Evolutionary conservation across 2,329 filamentous ascomycete species (phyloP).

Genomic region (Amesomyces nigricolor): DNA sequence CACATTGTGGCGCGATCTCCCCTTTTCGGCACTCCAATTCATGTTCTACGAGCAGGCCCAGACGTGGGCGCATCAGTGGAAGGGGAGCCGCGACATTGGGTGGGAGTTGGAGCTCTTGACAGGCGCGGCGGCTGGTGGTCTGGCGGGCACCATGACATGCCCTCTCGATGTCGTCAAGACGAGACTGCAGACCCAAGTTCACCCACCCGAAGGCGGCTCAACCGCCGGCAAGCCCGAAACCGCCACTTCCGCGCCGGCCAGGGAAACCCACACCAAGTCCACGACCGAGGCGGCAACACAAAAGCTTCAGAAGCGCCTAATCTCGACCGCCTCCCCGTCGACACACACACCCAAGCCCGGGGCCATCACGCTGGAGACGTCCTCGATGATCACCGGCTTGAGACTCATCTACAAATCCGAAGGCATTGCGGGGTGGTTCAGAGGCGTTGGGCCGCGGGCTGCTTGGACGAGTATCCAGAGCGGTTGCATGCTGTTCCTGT

Average conservation of each 20-base stretch:
- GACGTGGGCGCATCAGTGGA: slow-evolving; percentile 70
- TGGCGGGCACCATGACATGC: slow-evolving; percentile 91
- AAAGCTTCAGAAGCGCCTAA: slow-evolving; percentile 59
- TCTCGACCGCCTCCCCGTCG: slow-evolving; percentile 85
- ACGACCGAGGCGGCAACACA: slow-evolving; percentile 29
- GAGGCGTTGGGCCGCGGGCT: slow-evolving; percentile 84
- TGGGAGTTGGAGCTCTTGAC: slow-evolving; percentile 80
- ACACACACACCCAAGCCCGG: slow-evolving; percentile 76
- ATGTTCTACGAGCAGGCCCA: slow-evolving; percentile 97
- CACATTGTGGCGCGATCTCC: slow-evolving; percentile 87
- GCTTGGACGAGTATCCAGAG: slow-evolving; percentile 98
- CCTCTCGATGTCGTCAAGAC: slow-evolving; percentile 98
- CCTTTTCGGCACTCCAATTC: slow-evolving; percentile 94
- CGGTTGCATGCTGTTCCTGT: slow-evolving; percentile 92
- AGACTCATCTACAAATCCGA: slow-evolving; percentile 86
- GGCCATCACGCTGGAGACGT: slow-evolving; percentile 76
- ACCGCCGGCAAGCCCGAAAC: neutral
- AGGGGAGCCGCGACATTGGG: slow-evolving; percentile 77
- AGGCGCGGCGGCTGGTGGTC: slow-evolving; percentile 80
- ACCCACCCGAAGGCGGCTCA: slow-evolving; percentile 30
- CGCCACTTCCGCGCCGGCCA: slow-evolving; percentile 7
- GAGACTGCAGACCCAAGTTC: slow-evolving; percentile 84
- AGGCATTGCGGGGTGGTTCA: slow-evolving; percentile 84
- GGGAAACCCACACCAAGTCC: slow-evolving; percentile 23
- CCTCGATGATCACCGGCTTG: slow-evolving; percentile 78